A percentile compares a stretch with the other conserved stretches of the same genome.
phyloP scores from a whole-genome alignment of 768 basidiomycete species.

The Agrocybe pediades region DNA sequence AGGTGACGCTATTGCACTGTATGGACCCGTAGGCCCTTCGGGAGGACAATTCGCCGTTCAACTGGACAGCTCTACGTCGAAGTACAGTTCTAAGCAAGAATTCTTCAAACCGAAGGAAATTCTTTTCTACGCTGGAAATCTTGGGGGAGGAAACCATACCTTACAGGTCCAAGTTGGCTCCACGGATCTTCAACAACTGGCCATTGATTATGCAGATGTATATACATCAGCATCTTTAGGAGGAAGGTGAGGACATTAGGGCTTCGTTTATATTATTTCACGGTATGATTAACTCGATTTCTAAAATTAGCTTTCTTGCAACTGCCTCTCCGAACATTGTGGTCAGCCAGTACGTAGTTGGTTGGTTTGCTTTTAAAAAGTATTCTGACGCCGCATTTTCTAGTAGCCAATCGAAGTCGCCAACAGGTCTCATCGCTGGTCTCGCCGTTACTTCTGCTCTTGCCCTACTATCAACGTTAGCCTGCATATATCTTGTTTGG shows the following conservation, averaged over 20 bases:
- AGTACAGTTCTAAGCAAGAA: constrained; percentile 5
- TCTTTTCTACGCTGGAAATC: constrained; percentile 13
- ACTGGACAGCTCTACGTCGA: constrained; percentile 2
- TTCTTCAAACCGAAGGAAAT: constrained; percentile 12
- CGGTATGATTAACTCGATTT: neutral
- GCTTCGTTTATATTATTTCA: neutral
- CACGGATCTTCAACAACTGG: constrained; percentile 2
- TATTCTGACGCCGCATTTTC: neutral
- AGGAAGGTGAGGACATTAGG: neutral
- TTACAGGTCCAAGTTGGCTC: neutral
- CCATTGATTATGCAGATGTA: constrained; percentile 18
- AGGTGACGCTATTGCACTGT: constrained; percentile 18
- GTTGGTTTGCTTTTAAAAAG: neutral
- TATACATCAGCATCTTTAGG: constrained; percentile 20
- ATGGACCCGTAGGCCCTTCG: constrained; percentile 16
- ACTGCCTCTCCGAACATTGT: neutral
- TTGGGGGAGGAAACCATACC: constrained; percentile 13
- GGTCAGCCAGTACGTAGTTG: neutral
- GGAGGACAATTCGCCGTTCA: constrained; percentile 7
- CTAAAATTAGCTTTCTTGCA: neutral
- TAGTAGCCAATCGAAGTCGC: neutral
- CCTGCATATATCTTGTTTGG: neutral
- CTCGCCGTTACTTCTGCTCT: neutral
- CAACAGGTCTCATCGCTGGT: neutral
- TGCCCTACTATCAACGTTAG: neutral